Percentiles rank a stretch among this genome's conserved stretches.
These are phyloP conservation scores for Phytophthora sansomeana DNA, from an alignment of 352 stramenopile genomes.

Conservation along the genomic window DNA sequence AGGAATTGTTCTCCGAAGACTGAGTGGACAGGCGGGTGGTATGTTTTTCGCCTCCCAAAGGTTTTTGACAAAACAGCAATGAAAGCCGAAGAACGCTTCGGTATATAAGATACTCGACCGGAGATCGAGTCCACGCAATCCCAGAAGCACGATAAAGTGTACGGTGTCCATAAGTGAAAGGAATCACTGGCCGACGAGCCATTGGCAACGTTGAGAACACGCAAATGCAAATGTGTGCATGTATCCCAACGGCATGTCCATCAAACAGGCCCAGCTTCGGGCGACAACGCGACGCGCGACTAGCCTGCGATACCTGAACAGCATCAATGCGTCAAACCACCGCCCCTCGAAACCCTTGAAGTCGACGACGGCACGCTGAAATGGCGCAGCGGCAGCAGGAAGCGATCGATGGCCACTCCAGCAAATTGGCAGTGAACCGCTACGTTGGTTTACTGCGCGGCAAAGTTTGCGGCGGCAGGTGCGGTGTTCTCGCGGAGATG, in stretches of 20 bases:
- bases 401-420: neutral
- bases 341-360: conserved; percentile 16
- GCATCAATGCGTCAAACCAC: conserved; percentile 9
- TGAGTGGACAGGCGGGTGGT: no score
- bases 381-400: conserved; percentile 14
- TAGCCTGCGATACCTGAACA: conserved; percentile 21
- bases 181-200: conserved; percentile 1
- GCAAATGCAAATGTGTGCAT: no score
- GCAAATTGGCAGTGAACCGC: neutral
- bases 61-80: no score
- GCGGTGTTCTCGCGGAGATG: conserved; percentile 27
- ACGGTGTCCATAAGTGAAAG: no score
- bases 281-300: conserved; percentile 21
- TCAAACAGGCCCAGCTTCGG: conserved; percentile 23
- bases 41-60: no score
- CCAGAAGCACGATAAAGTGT: no score
- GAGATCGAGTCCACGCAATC: no score
- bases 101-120: no score
- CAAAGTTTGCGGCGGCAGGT: conserved; percentile 23
- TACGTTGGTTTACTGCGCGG: neutral
- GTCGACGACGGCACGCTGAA: conserved; percentile 14
- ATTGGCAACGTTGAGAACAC: no score
- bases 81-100: no score
- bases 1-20: no score
- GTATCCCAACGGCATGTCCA: neutral